Percentiles rank a stretch among this genome's conserved stretches.
Evolutionary conservation across 2,329 filamentous ascomycete genomes (phyloP).

Genomic region (Ceratocystis huliohia): DNA sequence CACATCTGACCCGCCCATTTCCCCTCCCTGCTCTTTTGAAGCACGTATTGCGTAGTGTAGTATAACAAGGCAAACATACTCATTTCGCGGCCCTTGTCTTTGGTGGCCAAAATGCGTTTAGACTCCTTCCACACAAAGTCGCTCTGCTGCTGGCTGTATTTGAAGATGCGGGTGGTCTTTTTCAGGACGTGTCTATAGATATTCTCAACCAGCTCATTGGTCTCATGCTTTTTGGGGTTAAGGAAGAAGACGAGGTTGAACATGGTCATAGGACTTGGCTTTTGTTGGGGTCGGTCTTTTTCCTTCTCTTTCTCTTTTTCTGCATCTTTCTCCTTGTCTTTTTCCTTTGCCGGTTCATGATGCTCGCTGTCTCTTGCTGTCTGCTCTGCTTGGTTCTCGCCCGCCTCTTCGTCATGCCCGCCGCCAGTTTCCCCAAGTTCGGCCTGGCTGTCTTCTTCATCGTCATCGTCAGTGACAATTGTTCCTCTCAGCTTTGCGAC

Average conservation of each 20-base stretch:
- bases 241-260: constrained; percentile 94
- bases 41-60: neutral
- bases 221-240: constrained; percentile 64
- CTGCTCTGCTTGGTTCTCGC: constrained; percentile 24
- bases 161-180: constrained; percentile 83
- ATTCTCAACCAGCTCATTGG: constrained; percentile 58
- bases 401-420: constrained; percentile 22
- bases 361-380: constrained; percentile 23
- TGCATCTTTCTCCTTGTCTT: constrained; percentile 10
- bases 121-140: constrained; percentile 89
- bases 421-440: constrained; percentile 27
- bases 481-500: constrained; percentile 18
- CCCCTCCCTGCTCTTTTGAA: too few relatives aligned
- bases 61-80: constrained; percentile 31
- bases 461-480: constrained; percentile 23
- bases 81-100: constrained; percentile 67
- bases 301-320: constrained; percentile 27
- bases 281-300: constrained; percentile 40
- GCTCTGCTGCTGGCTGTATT: constrained; percentile 79
- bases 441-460: constrained; percentile 18
- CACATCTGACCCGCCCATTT: too few relatives aligned
- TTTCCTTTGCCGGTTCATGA: constrained; percentile 11
- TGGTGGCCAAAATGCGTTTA: constrained; percentile 66
- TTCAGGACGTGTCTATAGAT: constrained; percentile 81
- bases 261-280: constrained; percentile 74